phyloP scores from a whole-genome alignment of 2,329 filamentous ascomycete species.

The Lasiodiplodia hormozganensis region DNA sequence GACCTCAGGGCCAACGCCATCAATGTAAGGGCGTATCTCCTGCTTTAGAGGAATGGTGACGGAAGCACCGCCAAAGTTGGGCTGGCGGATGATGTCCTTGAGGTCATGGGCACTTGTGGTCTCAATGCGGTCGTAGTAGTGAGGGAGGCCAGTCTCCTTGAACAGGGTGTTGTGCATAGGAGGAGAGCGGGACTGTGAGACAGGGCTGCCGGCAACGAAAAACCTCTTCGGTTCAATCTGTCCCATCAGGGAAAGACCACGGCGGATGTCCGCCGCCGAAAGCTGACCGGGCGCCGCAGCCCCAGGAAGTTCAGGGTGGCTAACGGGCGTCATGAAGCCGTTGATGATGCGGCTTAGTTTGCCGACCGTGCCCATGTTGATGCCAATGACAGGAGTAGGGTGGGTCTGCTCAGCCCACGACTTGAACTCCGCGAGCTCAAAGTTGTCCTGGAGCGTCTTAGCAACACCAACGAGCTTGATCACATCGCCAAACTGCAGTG shows the following conservation, averaged over 20 bases:
- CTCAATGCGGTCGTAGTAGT: constrained; percentile 79
- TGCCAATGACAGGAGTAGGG: constrained; percentile 84
- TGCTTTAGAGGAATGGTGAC: constrained; percentile 96
- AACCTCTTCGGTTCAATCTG: constrained; percentile 79
- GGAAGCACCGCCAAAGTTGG: constrained; percentile 88
- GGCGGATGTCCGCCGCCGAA: constrained; percentile 86
- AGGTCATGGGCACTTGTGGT: constrained; percentile 69
- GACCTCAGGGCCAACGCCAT: constrained; percentile 80
- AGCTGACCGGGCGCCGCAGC: constrained; percentile 94
- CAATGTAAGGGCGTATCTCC: constrained; percentile 81
- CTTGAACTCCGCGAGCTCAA: constrained; percentile 82
- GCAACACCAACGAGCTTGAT: constrained; percentile 94
- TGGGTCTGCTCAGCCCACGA: constrained; percentile 74
- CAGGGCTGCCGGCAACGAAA: constrained; percentile 86
- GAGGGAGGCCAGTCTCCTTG: constrained; percentile 76
- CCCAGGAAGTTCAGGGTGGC: constrained; percentile 86
- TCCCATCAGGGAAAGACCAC: constrained; percentile 78
- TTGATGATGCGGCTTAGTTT: constrained; percentile 92
- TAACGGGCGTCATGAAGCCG: constrained; percentile 91
- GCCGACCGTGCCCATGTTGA: constrained; percentile 91
- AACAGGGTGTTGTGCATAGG: constrained; percentile 91
- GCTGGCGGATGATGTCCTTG: constrained; percentile 68
- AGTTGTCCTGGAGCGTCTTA: constrained; percentile 81
- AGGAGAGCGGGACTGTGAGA: constrained; percentile 82
- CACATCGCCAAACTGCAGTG: constrained; percentile 86